Base-by-base conservation (phyloP, 495 filamentous ascomycete genomes). In the Cercophora scortea region DNA sequence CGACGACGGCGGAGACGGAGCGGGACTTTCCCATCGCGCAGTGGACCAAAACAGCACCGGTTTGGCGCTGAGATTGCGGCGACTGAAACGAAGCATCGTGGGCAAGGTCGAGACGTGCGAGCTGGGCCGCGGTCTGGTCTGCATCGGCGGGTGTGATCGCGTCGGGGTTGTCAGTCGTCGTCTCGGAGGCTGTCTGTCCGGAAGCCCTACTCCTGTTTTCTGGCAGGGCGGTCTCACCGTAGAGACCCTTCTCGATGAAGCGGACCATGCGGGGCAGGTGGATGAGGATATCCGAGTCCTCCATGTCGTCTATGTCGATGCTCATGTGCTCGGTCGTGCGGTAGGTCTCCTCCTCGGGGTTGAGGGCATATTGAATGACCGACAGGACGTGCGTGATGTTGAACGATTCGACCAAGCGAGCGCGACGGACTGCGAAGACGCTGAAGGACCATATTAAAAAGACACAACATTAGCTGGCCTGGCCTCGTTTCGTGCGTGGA, bases 1-100 rank as follows among this genome's bases (percentile, higher is more conserved):
- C 90, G 49, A 93, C 78, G 54, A 90, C 77, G 57, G 90, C 76
- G 42, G 90, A 83, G 55, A 90, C 85, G 18, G 91, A 96, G 46
- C 93, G 88, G 47, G 90, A 95, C 71, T 91, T 92, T 34, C 93
- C 93, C 89, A 95, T 95, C 33, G 89, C 91, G 78, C 93, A 96
- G 69, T 71, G 68, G 53, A 74, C 74, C 41, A 71, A 69, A 42
- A 77, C 70, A 17, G 64, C 71, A n/a, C 63, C 63, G 25, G 25
- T 32, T 45, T 19, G 16, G 17, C 19, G 7, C 8, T 18, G 13
- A 33, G 62, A 39, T 32, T n/a, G 16, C 6, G 35, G 44, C 32
- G 35, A 32, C 13, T 16, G 19, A 19, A 32, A 12, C 18, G 10
- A 9, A 25, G 42, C 33, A 35, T 38, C 19, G 25, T 25, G n/a